Conservation (phyloP, 2,329 filamentous ascomycete genomes). For the Phialophora verrucosa region DNA sequence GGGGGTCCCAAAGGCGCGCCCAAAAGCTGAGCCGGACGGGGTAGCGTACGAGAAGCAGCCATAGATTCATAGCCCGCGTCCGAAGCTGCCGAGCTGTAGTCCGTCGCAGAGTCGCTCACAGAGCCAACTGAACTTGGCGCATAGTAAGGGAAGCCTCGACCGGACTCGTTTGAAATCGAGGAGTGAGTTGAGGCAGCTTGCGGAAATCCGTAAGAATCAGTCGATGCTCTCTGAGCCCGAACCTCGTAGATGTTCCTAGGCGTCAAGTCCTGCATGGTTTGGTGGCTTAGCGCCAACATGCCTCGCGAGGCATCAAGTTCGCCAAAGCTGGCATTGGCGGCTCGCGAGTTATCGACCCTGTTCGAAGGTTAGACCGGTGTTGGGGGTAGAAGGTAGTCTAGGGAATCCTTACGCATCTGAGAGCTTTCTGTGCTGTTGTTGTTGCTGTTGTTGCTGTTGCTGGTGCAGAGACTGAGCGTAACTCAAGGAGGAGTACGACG, state of each 20-base stretch:
- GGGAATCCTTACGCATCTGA: conserved; percentile 79
- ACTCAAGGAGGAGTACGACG: conserved; percentile 76
- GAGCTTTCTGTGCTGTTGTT: conserved; percentile 68
- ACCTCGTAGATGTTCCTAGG: conserved; percentile 86
- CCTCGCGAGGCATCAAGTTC: conserved; percentile 92
- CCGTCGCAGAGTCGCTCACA: conserved; percentile 69
- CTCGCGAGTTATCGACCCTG: conserved; percentile 44
- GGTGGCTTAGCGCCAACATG: conserved; percentile 92
- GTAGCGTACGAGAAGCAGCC: conserved; percentile 75
- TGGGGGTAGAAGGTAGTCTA: conserved; percentile 36
- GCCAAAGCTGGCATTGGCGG: conserved; percentile 74
- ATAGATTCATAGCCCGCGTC: conserved; percentile 77
- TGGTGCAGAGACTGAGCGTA: conserved; percentile 68
- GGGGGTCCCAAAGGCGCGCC: conserved; percentile 70
- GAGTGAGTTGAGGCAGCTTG: conserved; percentile 83
- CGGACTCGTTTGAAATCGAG: conserved; percentile 92
- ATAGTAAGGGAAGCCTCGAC: conserved; percentile 82
- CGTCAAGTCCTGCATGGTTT: conserved; percentile 66
- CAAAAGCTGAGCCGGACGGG: conserved; percentile 72
- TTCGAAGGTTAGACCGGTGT: neutral
- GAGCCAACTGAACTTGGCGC: conserved; percentile 70
- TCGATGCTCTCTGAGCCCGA: conserved; percentile 69
- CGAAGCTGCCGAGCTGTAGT: conserved; percentile 88
- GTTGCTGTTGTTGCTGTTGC: conserved; percentile 58
- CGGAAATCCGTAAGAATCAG: conserved; percentile 91